Base-by-base conservation (phyloP, 768 basidiomycete species). In the Dictyophora rubrovolvata region DNA sequence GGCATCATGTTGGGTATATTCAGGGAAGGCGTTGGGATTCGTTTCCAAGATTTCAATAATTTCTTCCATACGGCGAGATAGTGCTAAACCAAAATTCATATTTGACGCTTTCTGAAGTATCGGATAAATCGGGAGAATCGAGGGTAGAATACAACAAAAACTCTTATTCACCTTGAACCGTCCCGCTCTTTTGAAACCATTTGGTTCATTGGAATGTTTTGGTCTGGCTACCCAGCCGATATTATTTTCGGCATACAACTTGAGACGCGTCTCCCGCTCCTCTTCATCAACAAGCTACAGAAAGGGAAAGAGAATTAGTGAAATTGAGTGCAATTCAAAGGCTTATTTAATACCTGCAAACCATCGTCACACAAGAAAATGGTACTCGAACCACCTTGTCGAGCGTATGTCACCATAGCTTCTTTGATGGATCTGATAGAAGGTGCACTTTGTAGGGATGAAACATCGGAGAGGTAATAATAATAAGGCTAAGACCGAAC, bases 301-400 rank as follows among this genome's bases (percentile, higher is more conserved):
- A 12, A 4, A 4, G 12, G 34, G 23, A 28, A 18, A 11, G 12
- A 46, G 28, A 14, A 46, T 18, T 14, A 28, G 5, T 37, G 5
- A 37, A 33, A 54, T 9, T 54, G 9, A 23, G 53, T 6, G 10
- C 10, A 6, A 11, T n/a, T 11, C 18, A 50, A 50, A 9, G 7
- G 36, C n/a, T n/a, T n/a, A n/a, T n/a, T n/a, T 2, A 42, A 17
- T 16, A 79, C 69, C 52, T 82, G 79, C 62, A 84, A 68, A 61
- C 83, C 83, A 63, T 85, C 83, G 58, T 85, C 83, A 60, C 82
- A 83, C 53, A 84, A 71, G 61, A 84, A 73, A 62, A 84, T 81
- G 17, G 74, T 74, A 54, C 77, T 79, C 0, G 77, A 77, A 1
- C 83, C 83, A n/a, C 83, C 83, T 63, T 84, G 83, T 4, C 82